Base-by-base conservation (phyloP, 768 basidiomycete genomes). In the Boletus barrowsii region DNA sequence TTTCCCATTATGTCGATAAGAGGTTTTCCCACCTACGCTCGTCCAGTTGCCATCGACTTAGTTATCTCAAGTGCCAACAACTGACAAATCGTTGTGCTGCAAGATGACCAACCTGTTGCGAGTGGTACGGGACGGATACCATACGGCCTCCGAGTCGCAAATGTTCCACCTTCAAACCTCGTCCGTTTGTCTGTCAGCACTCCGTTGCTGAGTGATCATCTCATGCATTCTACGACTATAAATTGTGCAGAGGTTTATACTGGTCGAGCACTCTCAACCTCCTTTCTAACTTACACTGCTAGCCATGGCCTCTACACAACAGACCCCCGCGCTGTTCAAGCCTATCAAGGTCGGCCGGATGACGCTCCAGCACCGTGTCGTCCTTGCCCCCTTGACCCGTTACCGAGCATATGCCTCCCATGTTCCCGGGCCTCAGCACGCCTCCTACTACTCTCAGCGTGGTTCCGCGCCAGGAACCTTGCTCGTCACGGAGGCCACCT, bases 401-500 rank as follows among this genome's bases (percentile, higher is more conserved):
- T 33, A 26, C 10, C 49, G 49, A 5, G 49, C 41, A 4, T 10
- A 69, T 35, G 58, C 59, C 10, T 49, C 53, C 13, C 74, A 76
- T 75, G 29, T 29, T 4, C 75, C 67, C 8, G 68, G 71, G 5
- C 70, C 69, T 6, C 52, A 76, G 5, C 71, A 72, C 14, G 64
- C 70, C 29, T 64, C 73, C 22, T 82, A 80, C 64, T 83, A 82
- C 62, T 51, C 66, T 4, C 82, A 83, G 59, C 76, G 81, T 1
- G 73, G 70, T 6, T 69, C 69, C 40, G 61, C 66, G 1, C 75
- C 78, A 0, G 84, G 84, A 0, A 83, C 81, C 0, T 68, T 86
- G 5, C 66, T 82, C 41, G 75, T 88, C 53, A 69, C 81, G 1
- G 84, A 87, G 65, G 83, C 75, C 0, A 82, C 82, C 2, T 72